These are phyloP conservation scores for Entomophthora muscae DNA, from an alignment of 371 early-diverging fungal genomes.

Conservation along the genomic window DNA sequence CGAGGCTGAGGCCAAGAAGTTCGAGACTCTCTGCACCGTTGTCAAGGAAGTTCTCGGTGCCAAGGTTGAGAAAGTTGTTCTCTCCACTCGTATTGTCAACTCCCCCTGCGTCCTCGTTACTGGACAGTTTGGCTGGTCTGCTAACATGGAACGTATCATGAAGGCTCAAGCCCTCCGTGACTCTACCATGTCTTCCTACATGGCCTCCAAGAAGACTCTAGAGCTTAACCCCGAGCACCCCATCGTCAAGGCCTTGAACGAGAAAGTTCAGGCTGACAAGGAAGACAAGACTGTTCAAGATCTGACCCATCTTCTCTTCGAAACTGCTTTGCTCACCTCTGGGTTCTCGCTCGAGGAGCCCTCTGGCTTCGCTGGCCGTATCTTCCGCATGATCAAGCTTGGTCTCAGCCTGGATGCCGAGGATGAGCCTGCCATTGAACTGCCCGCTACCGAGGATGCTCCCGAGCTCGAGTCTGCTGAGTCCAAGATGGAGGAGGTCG, in stretches of 20 bases:
- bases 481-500: constrained; percentile 84
- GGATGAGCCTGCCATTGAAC: constrained; percentile 32
- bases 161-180: constrained; percentile 97
- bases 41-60: constrained; percentile 89
- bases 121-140: constrained; percentile 96
- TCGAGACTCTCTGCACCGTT: constrained; percentile 60
- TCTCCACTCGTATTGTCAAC: constrained; percentile 85
- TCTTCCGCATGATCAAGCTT: constrained; percentile 96
- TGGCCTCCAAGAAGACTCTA: constrained; percentile 96
- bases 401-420: constrained; percentile 86
- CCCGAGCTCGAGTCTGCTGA: constrained; percentile 29
- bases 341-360: constrained; percentile 96
- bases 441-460: constrained; percentile 58
- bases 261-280: constrained; percentile 77
- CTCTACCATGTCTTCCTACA: constrained; percentile 87
- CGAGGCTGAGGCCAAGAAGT: constrained; percentile 67
- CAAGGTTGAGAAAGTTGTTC: constrained; percentile 95
- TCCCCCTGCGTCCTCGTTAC: constrained; percentile 96
- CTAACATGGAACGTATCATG: constrained; percentile 99
- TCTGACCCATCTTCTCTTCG: constrained; percentile 80
- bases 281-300: constrained; percentile 96
- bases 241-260: constrained; percentile 81
- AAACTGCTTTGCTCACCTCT: constrained; percentile 85
- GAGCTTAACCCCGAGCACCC: constrained; percentile 93
- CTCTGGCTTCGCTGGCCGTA: constrained; percentile 77